phyloP scores from a whole-genome alignment of 768 basidiomycete genomes.

The Trametes villosa region DNA sequence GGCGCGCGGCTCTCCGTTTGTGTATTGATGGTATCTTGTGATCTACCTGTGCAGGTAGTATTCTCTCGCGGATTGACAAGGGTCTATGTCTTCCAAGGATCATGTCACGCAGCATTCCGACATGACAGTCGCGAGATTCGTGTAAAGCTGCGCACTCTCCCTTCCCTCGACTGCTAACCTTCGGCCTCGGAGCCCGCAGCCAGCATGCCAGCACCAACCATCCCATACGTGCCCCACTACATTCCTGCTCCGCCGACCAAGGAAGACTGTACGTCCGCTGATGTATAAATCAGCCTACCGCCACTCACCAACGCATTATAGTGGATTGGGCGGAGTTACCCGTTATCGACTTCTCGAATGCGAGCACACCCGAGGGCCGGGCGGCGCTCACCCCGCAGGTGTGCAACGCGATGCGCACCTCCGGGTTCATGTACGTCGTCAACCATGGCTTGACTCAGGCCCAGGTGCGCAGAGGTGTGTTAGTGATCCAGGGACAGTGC shows the following conservation, averaged over 20 bases:
- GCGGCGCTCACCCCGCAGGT: slow-evolving; percentile 30
- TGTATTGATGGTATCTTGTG: too few relatives aligned
- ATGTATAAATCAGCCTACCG: neutral
- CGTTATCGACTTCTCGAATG: slow-evolving; percentile 35
- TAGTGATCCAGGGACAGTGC: too few relatives aligned
- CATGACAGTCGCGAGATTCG: too few relatives aligned
- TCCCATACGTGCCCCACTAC: slow-evolving; percentile 15
- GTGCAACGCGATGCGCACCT: slow-evolving; percentile 34
- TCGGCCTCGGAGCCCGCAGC: neutral
- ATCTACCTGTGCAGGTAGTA: too few relatives aligned
- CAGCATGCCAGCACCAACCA: slow-evolving; percentile 16
- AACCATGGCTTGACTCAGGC: slow-evolving; percentile 36
- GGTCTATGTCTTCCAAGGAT: too few relatives aligned
- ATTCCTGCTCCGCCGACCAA: slow-evolving; percentile 31
- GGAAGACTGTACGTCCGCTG: slow-evolving; percentile 38
- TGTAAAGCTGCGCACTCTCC: too few relatives aligned
- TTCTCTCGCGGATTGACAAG: too few relatives aligned
- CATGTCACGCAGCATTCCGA: too few relatives aligned
- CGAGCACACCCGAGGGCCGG: slow-evolving; percentile 31
- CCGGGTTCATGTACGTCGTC: slow-evolving; percentile 38
- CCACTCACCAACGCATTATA: neutral
- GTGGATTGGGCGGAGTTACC: slow-evolving; percentile 40
- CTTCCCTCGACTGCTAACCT: neutral
- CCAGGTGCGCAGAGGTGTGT: slow-evolving; percentile 24
- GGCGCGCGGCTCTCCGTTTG: too few relatives aligned